These are phyloP conservation scores for Aspergillus sp. DNA, from an alignment of 2,329 filamentous ascomycete genomes.

Conservation along the genomic window DNA sequence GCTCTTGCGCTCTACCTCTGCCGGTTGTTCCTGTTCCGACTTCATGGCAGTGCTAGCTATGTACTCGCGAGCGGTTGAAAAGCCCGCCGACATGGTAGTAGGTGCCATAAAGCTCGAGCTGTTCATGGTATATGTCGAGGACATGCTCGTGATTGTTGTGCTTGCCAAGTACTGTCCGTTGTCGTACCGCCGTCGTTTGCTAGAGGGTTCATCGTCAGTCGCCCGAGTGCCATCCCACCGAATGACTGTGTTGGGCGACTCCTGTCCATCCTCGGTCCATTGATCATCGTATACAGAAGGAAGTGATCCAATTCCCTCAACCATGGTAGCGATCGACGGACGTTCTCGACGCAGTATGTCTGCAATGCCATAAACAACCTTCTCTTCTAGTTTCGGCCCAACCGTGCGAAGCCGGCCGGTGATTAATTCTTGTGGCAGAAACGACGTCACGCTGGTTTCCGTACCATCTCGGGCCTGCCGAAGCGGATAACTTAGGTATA, in stretches of 20 bases:
- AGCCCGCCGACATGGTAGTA: slow-evolving; percentile 52
- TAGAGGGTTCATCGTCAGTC: slow-evolving; percentile 22
- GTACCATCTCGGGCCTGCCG: slow-evolving; percentile 61
- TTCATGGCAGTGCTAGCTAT: slow-evolving; percentile 36
- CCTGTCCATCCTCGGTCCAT: slow-evolving; percentile 65
- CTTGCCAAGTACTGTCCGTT: slow-evolving; percentile 23
- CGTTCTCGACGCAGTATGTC: slow-evolving; percentile 67
- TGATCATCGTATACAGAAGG: slow-evolving; percentile 63
- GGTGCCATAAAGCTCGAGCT: slow-evolving; percentile 41
- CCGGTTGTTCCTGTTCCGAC: slow-evolving; percentile 12
- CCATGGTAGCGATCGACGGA: slow-evolving; percentile 58
- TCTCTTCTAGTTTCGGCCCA: slow-evolving; percentile 68
- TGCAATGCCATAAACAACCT: slow-evolving; percentile 65
- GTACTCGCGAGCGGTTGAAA: slow-evolving; percentile 62
- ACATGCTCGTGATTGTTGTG: slow-evolving; percentile 32
- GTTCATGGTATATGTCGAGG: slow-evolving; percentile 61
- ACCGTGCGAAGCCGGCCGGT: slow-evolving; percentile 56
- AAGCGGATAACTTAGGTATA: slow-evolving; percentile 81
- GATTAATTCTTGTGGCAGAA: slow-evolving; percentile 61
- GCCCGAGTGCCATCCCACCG: slow-evolving; percentile 38
- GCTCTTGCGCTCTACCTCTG: slow-evolving; percentile 26
- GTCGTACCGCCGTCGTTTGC: slow-evolving; percentile 31
- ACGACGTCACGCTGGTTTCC: slow-evolving; percentile 68
- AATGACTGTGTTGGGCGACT: slow-evolving; percentile 32
- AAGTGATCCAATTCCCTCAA: slow-evolving; percentile 41